Evolutionary conservation across 2,329 filamentous ascomycete species (phyloP).

Genomic region (Fusarium algeriense): DNA sequence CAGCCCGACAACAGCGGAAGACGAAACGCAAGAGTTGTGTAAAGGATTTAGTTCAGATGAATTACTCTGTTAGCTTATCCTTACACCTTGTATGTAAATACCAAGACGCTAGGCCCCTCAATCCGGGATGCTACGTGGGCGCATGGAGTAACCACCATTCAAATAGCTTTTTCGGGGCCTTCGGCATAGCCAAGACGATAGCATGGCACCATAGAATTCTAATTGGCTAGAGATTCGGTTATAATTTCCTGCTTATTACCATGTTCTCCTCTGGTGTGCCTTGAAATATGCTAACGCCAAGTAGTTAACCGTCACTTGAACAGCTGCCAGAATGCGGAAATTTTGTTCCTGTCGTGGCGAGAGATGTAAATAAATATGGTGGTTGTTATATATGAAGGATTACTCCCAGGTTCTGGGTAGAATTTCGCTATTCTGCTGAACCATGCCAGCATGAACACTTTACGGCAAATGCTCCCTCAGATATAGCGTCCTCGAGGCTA

Average conservation of each 20-base stretch:
- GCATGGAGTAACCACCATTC: not conserved
- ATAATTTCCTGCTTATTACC: not conserved
- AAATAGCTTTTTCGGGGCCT: fast-evolving
- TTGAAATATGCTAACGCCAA: not conserved
- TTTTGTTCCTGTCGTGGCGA: not conserved
- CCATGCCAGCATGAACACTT: not conserved
- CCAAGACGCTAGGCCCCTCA: not conserved
- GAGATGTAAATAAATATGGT: fast-evolving
- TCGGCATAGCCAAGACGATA: not conserved
- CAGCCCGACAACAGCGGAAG: not conserved
- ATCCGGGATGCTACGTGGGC: not conserved
- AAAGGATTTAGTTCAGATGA: not conserved
- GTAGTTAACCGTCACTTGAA: not conserved
- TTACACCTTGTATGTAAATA: not conserved
- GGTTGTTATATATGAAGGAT: not conserved
- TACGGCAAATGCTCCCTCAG: not conserved
- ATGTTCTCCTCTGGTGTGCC: fast-evolving
- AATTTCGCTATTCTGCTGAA: too few species aligned
- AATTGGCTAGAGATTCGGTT: not conserved
- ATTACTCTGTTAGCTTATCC: too few species aligned
- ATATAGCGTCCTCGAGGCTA: not conserved
- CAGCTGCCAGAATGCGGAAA: not conserved
- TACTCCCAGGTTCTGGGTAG: not conserved
- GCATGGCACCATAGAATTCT: not conserved
- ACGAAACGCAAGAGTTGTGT: slow-evolving; percentile 18